Evolutionary conservation across 2,329 filamentous ascomycete genomes (phyloP).

Genomic region (Macrophomina phaseolina): DNA sequence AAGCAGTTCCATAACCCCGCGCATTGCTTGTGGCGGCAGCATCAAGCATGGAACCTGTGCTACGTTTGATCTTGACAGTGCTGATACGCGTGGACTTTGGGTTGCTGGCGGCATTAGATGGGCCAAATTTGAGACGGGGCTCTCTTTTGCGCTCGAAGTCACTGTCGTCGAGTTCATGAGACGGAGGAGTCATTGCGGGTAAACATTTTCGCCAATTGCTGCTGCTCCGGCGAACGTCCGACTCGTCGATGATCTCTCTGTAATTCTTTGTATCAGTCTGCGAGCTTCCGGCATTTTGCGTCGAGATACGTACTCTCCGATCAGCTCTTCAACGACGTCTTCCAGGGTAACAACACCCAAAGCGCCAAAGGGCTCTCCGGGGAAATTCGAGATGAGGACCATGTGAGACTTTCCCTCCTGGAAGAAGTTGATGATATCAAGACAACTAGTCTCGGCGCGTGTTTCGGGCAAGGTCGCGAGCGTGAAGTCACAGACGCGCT

Average conservation of each 20-base stretch:
- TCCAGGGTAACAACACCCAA: constrained; percentile 94
- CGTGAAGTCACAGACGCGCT: constrained; percentile 85
- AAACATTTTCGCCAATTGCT: no score
- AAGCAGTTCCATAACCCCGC: no score
- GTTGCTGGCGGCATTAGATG: no score
- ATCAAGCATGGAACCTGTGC: no score
- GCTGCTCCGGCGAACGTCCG: constrained; percentile 67
- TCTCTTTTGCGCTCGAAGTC: no score
- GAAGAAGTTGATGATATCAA: constrained; percentile 99
- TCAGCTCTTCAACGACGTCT: constrained; percentile 97
- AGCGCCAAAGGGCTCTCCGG: constrained; percentile 89
- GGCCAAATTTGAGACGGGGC: no score
- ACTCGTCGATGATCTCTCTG: constrained; percentile 98
- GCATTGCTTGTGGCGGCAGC: no score
- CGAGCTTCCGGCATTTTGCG: no score
- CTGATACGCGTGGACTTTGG: no score
- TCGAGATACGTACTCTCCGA: constrained; percentile 78
- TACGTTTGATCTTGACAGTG: no score
- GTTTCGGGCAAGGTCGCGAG: constrained; percentile 95
- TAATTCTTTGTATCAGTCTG: constrained; percentile 3
- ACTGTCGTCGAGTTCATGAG: no score
- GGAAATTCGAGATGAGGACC: constrained; percentile 90
- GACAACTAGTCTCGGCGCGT: constrained; percentile 89
- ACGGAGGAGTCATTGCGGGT: no score
- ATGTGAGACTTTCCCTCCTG: constrained; percentile 99